Percentiles rank a stretch among this genome's conserved stretches.
These are phyloP conservation scores for Fusarium odoratissimum DNA, from an alignment of 2,329 filamentous ascomycete genomes.

Conservation along the genomic window DNA sequence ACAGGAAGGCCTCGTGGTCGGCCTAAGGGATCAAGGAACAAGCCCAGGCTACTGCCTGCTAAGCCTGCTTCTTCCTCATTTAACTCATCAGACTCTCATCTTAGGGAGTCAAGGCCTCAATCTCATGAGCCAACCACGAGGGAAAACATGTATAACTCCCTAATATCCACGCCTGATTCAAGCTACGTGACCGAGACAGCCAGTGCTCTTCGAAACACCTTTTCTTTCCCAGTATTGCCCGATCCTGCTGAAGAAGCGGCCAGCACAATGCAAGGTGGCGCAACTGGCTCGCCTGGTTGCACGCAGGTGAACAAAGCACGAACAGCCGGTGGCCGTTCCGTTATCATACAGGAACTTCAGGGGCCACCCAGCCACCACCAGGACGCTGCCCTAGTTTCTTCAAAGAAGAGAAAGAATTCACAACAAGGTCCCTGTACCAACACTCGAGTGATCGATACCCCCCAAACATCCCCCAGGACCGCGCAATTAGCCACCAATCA, in stretches of 20 bases:
- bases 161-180: not conserved
- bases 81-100: not conserved
- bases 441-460: not conserved
- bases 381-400: not conserved
- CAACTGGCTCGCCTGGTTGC: not conserved
- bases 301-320: not conserved
- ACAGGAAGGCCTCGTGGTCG: conserved; percentile 51
- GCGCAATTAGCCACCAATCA: not conserved
- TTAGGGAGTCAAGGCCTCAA: conserved; percentile 39
- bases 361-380: not conserved
- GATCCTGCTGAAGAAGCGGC: not conserved
- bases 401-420: conserved; percentile 28
- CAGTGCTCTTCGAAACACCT: conserved; percentile 27
- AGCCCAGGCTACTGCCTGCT: conserved; percentile 47
- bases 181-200: conserved; percentile 16
- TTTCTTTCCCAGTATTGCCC: not conserved
- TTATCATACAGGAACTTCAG: not conserved
- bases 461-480: conserved; percentile 1
- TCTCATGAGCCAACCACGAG: conserved; percentile 8
- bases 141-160: not conserved
- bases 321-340: not conserved
- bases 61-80: not conserved
- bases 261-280: not conserved
- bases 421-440: conserved; percentile 1
- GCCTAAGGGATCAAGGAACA: conserved; percentile 61